Conservation (phyloP, 371 early-diverging fungal genomes). For the Batkoa obscura region DNA sequence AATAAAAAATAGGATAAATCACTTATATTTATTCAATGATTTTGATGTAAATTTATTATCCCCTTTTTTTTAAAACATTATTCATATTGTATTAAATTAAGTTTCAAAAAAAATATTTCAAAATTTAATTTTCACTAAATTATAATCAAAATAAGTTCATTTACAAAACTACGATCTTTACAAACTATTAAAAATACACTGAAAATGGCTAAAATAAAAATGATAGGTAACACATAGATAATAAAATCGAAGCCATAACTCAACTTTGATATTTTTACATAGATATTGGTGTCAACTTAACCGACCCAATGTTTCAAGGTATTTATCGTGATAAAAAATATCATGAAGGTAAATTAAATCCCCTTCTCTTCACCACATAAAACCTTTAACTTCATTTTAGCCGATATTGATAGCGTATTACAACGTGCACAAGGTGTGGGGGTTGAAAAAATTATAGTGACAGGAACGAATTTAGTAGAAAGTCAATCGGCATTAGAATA, state of each 20-base stretch:
- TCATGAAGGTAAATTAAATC: conserved; percentile 29
- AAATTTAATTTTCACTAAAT: too few species aligned
- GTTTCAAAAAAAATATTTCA: too few species aligned
- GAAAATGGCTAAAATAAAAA: too few species aligned
- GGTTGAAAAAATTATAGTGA: conserved; percentile 51
- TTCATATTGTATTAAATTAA: too few species aligned
- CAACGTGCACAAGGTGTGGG: conserved; percentile 39
- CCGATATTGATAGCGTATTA: conserved; percentile 44
- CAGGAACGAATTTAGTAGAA: conserved; percentile 48
- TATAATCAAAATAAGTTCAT: too few species aligned
- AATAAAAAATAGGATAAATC: too few species aligned
- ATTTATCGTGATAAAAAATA: conserved; percentile 53
- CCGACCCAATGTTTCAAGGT: conserved; percentile 73
- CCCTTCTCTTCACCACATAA: not conserved
- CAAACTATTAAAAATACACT: too few species aligned
- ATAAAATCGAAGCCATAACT: not conserved
- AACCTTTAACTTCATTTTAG: conserved; percentile 13
- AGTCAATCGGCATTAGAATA: conserved; percentile 35
- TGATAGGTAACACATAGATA: not conserved
- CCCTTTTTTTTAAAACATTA: too few species aligned
- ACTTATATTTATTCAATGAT: too few species aligned
- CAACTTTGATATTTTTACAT: too few species aligned
- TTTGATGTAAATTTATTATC: too few species aligned
- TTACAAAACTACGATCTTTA: too few species aligned
- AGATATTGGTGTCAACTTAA: conserved; percentile 73